Conservation (phyloP, 2,329 filamentous ascomycete genomes). For the Furcasterigmium sp. region DNA sequence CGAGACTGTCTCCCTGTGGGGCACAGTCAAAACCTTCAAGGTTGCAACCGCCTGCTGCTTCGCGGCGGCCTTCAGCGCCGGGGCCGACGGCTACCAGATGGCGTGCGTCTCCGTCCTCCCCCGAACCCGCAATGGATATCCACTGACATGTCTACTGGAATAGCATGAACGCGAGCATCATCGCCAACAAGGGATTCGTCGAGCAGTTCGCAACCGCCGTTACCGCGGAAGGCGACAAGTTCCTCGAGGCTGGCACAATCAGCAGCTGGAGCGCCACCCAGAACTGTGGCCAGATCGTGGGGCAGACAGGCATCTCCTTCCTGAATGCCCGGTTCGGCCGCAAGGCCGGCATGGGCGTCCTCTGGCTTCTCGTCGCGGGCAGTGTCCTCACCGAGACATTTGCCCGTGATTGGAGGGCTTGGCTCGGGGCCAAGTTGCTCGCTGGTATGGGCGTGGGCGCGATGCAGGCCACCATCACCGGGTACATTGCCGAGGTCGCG, state of each 20-base stretch:
- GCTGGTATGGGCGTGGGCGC: constrained; percentile 33
- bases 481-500: constrained; percentile 33
- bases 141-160: background rate
- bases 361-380: constrained; percentile 21
- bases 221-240: constrained; percentile 15
- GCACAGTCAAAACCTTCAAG: constrained; percentile 20
- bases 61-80: constrained; percentile 16
- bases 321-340: constrained; percentile 19
- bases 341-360: constrained; percentile 21
- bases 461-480: constrained; percentile 32
- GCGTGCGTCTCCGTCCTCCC: constrained; percentile 13
- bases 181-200: constrained; percentile 33
- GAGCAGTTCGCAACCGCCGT: constrained; percentile 22
- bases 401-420: constrained; percentile 29
- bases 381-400: constrained; percentile 31
- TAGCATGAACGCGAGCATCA: constrained; percentile 27
- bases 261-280: constrained; percentile 31
- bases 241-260: constrained; percentile 27
- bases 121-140: no score
- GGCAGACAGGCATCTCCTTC: constrained; percentile 23
- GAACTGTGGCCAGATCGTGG: constrained; percentile 31
- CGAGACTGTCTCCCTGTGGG: constrained; percentile 17
- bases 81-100: constrained; percentile 20
- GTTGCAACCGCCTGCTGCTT: constrained; percentile 17
- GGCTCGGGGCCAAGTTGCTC: constrained; percentile 27